Evolutionary conservation across 768 basidiomycete species (phyloP), one percentile per base, ranked within the genome.

Genomic region (Sistotremastrum suecicum): DNA sequence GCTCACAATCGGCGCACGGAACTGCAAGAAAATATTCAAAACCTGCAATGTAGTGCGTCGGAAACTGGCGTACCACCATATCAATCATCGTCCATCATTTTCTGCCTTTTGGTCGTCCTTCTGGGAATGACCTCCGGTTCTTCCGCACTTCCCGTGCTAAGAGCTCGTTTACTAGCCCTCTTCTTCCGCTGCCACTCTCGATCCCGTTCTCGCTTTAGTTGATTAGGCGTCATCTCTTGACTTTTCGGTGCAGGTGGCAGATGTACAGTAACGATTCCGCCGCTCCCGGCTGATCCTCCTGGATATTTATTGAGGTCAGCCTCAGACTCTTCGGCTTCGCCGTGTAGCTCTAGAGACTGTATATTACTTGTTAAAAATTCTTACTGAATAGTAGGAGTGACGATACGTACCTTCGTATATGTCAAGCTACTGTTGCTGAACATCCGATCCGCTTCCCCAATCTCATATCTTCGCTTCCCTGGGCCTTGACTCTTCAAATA

Each of bases 401-500:
- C 11, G 34, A 34, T 11, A 37, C 54, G 41, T 54, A 80, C 86
- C 72, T 82, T 87, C 58, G 75, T 74, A 60, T 74, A 76, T 2
- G 86, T 86, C 32, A 74, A 56, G 53, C 85, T 88, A 62, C 85
- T 88, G 48, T 70, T 80, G 2, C 86, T 86, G 62, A 90, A 90
- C 50, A 88, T 66, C 41, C 87, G 71, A 56, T 90, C 87, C 8
- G 72, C 65, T 47, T 89, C 87, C 50, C 72, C 75, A 47, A 86
- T 72, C 52, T 89, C 85, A 52, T 80, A 76, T 56, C 78, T 80
- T 57, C 80, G 71, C 54, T 84, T 67, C 5, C 72, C 76, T 6
- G 72, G 67, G 1, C 72, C 72, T 48, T 79, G 81, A 53, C 80
- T 80, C 62, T 89, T 90, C 48, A 89, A 73, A 57, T 88, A 90